Conservation (phyloP, 495 filamentous ascomycete species). For the Penicillium desertorum region DNA sequence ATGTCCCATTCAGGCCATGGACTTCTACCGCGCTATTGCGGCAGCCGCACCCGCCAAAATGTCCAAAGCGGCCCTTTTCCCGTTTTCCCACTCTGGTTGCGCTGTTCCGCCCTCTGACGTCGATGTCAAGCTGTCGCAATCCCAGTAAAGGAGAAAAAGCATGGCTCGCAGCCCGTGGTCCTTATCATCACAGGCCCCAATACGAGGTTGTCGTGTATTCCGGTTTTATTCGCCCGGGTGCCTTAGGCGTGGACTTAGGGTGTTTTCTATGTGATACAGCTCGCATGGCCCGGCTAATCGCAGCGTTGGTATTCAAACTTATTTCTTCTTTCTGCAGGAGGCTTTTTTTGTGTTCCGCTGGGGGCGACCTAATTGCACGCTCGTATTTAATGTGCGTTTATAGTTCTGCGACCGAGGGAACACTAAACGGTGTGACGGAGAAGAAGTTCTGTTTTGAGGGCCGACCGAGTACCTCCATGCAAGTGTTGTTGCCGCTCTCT, state of each 20-base stretch:
- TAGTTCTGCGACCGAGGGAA: not conserved
- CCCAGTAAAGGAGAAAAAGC: conserved; percentile 7
- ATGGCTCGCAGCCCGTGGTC: conserved; percentile 17
- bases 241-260: not conserved
- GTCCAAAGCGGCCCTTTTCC: conserved; percentile 1
- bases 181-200: conserved; percentile 15
- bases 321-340: conserved; percentile 13
- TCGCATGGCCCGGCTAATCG: conserved; percentile 22
- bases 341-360: conserved; percentile 1
- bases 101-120: conserved; percentile 33
- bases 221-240: not conserved
- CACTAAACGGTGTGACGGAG: not conserved
- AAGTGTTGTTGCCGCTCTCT: not conserved
- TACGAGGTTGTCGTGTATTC: conserved; percentile 8
- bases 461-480: conserved; percentile 8
- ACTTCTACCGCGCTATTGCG: conserved; percentile 32
- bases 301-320: conserved; percentile 5
- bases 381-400: not conserved
- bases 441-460: not conserved
- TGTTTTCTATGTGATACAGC: conserved; percentile 21
- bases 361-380: not conserved
- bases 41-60: conserved; percentile 32
- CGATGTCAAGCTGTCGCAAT: conserved; percentile 25
- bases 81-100: conserved; percentile 18
- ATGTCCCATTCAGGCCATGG: conserved; percentile 25